Evolutionary conservation across 371 early-diverging fungal species (phyloP), one percentile per base, ranked within the genome.

Genomic region (Amoeboaphelidium occidentale): DNA sequence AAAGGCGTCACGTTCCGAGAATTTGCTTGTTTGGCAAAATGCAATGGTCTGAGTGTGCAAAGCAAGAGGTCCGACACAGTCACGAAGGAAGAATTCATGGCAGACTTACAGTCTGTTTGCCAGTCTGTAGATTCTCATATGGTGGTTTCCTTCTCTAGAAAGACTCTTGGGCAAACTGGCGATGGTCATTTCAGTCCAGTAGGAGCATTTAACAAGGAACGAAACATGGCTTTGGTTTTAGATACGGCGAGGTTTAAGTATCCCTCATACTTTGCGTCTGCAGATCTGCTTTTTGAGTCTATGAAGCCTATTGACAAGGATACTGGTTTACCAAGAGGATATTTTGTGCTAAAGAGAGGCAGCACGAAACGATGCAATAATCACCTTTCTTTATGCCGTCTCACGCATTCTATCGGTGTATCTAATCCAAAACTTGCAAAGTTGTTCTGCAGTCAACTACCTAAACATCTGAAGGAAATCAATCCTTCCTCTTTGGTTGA

Each of bases 1-100:
- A 77, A 75, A 49, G 91, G 91, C 2, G 79, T 86, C 50, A 85
- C 86, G 0, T 84, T 84, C 58, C 72, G 75, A 50, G 83, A 90
- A 62, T 83, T 90, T 58, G 74, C 76, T 6, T 86, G 87, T 45
- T 62, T 87, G 47, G 84, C 87, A 21, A 72, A 75, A 51, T 78
- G 84, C 48, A 84, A 90, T 53, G 79, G 84, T 28, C 70, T 81
- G 17, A 45, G 27, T 42, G 83, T 80, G 1, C 63, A 69, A 32
- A 75, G 77, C 6, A 76, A 78, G 49, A 74, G 83, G 17, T 75
- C 72, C 1, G 66, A 66, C 41, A 66, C 72, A 17, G 67, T 73
- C 24, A 62, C 79, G 0, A 56, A 74, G 21, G 76, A 81, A 28
- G 74, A 87, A 58, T 88, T 91, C 51, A 53, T 73, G 22, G 54